These are phyloP conservation scores for Trichosporon sp. DNA, from an alignment of 1,284 basidiomycete species.

Conservation along the genomic window DNA sequence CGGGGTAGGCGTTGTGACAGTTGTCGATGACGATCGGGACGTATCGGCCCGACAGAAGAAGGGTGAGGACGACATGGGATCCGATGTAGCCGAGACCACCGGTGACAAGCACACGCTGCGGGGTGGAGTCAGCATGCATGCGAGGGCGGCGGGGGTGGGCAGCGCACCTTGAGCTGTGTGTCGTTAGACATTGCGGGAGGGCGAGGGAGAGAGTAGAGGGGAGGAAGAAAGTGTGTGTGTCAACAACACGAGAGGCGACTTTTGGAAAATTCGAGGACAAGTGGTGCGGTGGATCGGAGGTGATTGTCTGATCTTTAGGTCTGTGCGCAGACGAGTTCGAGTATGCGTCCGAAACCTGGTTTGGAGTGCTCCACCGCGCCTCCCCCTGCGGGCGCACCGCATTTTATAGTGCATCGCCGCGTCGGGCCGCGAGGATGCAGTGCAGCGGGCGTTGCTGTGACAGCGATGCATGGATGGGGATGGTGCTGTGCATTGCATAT, in stretches of 20 bases:
- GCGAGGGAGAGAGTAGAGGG: not conserved
- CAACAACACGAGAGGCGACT: not conserved
- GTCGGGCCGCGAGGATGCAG: not conserved
- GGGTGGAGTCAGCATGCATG: conserved; percentile 14
- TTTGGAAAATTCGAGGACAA: not conserved
- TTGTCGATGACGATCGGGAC: conserved; percentile 92
- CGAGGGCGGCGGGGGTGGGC: conserved; percentile 28
- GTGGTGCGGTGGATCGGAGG: not conserved
- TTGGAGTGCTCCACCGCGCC: too few species aligned
- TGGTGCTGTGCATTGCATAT: not conserved
- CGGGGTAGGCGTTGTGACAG: conserved; percentile 80
- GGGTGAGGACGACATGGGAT: conserved; percentile 81
- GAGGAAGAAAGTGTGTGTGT: not conserved
- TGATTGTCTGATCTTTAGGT: not conserved
- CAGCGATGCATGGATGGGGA: not conserved
- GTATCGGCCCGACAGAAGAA: conserved; percentile 81
- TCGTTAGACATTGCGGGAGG: conserved; percentile 9
- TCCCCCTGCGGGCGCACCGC: not conserved
- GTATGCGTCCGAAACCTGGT: not conserved
- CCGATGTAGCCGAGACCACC: conserved; percentile 57
- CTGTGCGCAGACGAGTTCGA: not conserved
- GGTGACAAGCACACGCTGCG: conserved; percentile 46
- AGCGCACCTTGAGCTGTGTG: conserved; percentile 15
- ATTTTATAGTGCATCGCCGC: not conserved
- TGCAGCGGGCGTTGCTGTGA: not conserved